Evolutionary conservation across 2,329 filamentous ascomycete genomes (phyloP).

Genomic region (Cercospora sp.): DNA sequence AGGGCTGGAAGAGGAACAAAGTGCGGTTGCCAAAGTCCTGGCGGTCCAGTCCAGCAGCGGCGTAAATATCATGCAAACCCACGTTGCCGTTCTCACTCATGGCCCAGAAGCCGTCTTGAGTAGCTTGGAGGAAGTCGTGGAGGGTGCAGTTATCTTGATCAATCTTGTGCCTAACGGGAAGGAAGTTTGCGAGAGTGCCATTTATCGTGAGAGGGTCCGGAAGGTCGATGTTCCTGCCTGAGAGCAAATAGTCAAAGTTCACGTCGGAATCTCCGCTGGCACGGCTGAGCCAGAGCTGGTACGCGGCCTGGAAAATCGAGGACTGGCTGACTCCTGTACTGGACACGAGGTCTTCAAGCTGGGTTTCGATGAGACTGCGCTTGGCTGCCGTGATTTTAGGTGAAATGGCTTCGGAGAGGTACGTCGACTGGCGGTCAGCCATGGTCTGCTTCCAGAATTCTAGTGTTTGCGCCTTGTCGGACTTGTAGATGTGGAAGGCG

Average conservation of each 20-base stretch:
- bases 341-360: background rate
- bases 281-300: constrained; percentile 1
- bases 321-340: constrained; percentile 2
- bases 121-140: background rate
- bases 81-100: background rate
- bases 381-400: background rate
- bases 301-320: constrained; percentile 2
- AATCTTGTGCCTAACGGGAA: background rate
- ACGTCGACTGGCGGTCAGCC: background rate
- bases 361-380: background rate
- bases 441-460: background rate
- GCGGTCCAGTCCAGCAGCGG: background rate
- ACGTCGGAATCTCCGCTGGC: background rate
- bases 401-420: background rate
- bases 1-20: constrained; percentile 6
- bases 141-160: background rate
- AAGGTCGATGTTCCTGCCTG: background rate
- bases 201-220: background rate
- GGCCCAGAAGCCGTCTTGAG: background rate
- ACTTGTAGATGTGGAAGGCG: background rate
- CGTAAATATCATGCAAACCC: background rate
- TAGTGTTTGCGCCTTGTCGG: background rate
- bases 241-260: background rate
- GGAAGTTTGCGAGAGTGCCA: background rate
- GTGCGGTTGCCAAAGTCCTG: background rate